Conservation (phyloP, 1,284 basidiomycete genomes). For the Tilletia horrida region DNA sequence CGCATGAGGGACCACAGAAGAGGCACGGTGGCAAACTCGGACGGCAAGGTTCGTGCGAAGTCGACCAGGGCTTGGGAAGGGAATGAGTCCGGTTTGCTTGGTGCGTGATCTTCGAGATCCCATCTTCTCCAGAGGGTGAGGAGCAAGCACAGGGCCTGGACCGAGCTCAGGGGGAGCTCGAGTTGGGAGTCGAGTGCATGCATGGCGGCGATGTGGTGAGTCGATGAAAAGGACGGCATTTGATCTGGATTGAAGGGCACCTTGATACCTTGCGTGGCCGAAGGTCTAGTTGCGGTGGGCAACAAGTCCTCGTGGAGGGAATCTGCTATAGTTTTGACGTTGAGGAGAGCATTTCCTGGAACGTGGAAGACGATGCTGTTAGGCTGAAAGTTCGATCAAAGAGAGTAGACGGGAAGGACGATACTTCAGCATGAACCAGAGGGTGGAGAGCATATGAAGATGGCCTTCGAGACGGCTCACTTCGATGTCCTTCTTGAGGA, state of each 20-base stretch:
- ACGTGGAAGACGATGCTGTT: slow-evolving; percentile 12
- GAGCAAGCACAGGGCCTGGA: slow-evolving; percentile 2
- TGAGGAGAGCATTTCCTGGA: slow-evolving; percentile 3
- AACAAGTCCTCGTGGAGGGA: background rate
- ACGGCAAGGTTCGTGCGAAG: background rate
- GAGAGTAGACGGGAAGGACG: too few species aligned
- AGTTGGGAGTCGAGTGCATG: background rate
- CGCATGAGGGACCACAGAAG: background rate
- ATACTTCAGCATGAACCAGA: background rate
- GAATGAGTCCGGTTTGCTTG: background rate
- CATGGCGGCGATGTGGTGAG: background rate
- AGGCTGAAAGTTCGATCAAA: too few species aligned
- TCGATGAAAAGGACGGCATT: background rate
- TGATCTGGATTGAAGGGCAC: background rate
- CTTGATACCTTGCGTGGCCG: background rate
- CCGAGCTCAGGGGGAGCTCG: slow-evolving; percentile 4
- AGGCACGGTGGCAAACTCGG: slow-evolving; percentile 1
- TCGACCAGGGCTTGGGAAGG: background rate
- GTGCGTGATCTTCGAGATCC: background rate
- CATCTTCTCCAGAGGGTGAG: background rate
- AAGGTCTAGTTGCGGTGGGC: background rate
- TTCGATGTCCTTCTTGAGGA: slow-evolving; percentile 10
- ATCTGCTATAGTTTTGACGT: background rate
- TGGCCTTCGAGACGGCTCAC: too few species aligned
- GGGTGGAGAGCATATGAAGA: background rate